Conservation (phyloP, 345 rosid genomes). For the Bruguiera parviflora region DNA sequence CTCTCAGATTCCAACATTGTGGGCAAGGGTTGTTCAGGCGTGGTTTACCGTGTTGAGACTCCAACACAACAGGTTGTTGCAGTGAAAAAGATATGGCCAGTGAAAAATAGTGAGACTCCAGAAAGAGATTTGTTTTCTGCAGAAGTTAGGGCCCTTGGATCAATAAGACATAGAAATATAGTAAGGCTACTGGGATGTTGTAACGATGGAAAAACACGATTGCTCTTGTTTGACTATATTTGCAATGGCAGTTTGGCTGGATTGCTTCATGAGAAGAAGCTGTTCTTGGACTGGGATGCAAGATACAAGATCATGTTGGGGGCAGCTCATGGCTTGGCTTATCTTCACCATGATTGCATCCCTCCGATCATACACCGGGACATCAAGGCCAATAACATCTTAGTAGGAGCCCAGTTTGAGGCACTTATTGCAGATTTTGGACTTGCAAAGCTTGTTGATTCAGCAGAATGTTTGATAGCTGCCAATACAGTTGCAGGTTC, state of each 20-base stretch:
- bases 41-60: slow-evolving; percentile 62
- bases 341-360: slow-evolving; percentile 70
- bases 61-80: slow-evolving; percentile 52
- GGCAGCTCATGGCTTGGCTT: slow-evolving; percentile 67
- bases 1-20: slow-evolving; percentile 52
- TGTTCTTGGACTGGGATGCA: slow-evolving; percentile 57
- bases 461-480: slow-evolving; percentile 39
- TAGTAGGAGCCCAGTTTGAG: slow-evolving; percentile 62
- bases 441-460: slow-evolving; percentile 55
- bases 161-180: slow-evolving; percentile 65
- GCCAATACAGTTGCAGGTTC: slow-evolving; percentile 64
- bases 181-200: slow-evolving; percentile 69
- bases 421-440: slow-evolving; percentile 73
- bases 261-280: slow-evolving; percentile 50
- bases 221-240: slow-evolving; percentile 66
- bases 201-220: slow-evolving; percentile 50
- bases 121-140: slow-evolving; percentile 62
- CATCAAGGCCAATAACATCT: slow-evolving; percentile 67
- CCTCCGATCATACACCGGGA: slow-evolving; percentile 75
- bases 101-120: slow-evolving; percentile 42
- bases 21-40: slow-evolving; percentile 66
- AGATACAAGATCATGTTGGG: slow-evolving; percentile 64
- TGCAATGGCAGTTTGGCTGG: slow-evolving; percentile 62
- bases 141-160: slow-evolving; percentile 63
- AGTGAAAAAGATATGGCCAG: slow-evolving; percentile 71